Evolutionary conservation across 2,329 filamentous ascomycete species (phyloP).

Genomic region (Aureobasidium sp.): DNA sequence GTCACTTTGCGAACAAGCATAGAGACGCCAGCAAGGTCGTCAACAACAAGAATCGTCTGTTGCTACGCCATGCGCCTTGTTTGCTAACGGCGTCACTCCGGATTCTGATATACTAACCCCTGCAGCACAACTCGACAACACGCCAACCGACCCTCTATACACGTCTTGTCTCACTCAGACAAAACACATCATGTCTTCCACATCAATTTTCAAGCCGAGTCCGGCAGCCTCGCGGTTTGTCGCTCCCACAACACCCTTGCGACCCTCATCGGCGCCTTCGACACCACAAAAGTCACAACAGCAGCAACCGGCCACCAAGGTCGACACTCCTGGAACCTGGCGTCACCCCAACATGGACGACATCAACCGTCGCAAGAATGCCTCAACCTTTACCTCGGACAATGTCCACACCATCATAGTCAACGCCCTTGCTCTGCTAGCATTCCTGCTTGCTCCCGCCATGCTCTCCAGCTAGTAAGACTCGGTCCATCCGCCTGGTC

Average conservation of each 20-base stretch:
- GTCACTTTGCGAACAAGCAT: neutral
- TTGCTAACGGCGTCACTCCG: neutral
- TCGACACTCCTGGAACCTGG: constrained; percentile 59
- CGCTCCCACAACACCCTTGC: constrained; percentile 17
- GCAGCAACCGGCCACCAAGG: neutral
- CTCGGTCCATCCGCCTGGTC: neutral
- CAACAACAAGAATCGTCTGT: neutral
- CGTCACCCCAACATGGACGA: constrained; percentile 81
- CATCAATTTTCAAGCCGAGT: constrained; percentile 15
- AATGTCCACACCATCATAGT: constrained; percentile 63
- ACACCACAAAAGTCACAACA: constrained; percentile 1
- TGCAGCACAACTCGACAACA: neutral
- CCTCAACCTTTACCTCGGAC: constrained; percentile 66
- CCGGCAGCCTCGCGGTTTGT: constrained; percentile 14
- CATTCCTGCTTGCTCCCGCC: constrained; percentile 38
- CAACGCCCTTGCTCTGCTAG: constrained; percentile 51
- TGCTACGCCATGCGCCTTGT: neutral
- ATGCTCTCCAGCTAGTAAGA: constrained; percentile 13
- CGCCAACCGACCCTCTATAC: neutral
- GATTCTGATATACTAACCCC: neutral
- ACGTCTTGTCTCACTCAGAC: neutral
- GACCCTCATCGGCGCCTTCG: neutral
- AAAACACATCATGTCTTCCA: constrained; percentile 20
- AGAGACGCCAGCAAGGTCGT: neutral
- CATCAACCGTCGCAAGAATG: constrained; percentile 72